Percentiles rank a stretch among this genome's conserved stretches.
These are phyloP conservation scores for Quercus wislizeni DNA, from an alignment of 306 rosid species.

Conservation along the genomic window DNA sequence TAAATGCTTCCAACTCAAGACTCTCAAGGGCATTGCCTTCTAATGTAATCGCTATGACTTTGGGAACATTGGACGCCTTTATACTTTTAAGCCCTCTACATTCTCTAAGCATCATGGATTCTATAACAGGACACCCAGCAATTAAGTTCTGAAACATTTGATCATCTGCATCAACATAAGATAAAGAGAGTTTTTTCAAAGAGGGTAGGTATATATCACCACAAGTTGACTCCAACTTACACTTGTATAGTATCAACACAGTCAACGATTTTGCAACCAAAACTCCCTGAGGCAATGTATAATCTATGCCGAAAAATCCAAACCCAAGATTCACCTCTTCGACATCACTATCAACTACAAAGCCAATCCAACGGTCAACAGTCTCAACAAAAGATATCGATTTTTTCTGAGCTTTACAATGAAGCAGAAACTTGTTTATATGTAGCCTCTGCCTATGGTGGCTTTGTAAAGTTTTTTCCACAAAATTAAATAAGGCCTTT, in stretches of 20 bases:
- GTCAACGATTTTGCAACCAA: constrained; percentile 25
- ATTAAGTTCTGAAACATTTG: no score
- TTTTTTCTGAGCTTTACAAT: neutral
- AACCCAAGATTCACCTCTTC: constrained; percentile 20
- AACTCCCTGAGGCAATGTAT: constrained; percentile 9
- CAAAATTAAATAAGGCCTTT: constrained; percentile 10
- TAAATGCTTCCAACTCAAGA: no score
- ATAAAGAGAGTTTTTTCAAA: neutral
- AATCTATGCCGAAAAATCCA: no score
- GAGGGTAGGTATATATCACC: constrained; percentile 1
- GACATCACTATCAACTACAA: constrained; percentile 19
- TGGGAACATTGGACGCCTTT: no score
- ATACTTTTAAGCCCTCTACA: no score
- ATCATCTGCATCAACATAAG: constrained; percentile 7
- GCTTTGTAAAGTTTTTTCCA: constrained; percentile 18
- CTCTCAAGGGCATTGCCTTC: no score
- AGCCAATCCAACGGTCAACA: constrained; percentile 29
- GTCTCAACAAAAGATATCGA: neutral
- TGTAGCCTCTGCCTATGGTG: constrained; percentile 12
- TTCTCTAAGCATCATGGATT: no score
- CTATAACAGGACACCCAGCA: no score
- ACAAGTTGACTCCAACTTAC: constrained; percentile 6
- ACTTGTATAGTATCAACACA: constrained; percentile 12
- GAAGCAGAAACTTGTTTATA: constrained; percentile 21
- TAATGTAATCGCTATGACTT: no score